phyloP scores from a whole-genome alignment of 176 grass and related monocot species.

The Oryza coarctata region DNA sequence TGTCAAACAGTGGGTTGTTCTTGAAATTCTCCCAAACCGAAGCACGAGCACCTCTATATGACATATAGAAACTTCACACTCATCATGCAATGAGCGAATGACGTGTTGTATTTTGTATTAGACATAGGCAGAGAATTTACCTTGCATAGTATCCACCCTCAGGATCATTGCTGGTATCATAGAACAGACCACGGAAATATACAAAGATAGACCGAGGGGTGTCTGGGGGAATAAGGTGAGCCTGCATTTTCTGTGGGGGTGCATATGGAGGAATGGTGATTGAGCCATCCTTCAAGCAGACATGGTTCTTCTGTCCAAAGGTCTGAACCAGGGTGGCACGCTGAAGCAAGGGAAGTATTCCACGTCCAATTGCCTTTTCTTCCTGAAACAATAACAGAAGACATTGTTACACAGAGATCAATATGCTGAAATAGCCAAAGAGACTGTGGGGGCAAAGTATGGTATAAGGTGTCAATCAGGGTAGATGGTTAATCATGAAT shows the following conservation, averaged over 20 bases:
- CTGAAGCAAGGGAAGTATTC: slow-evolving; percentile 85
- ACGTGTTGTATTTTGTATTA: not conserved
- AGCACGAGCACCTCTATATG: slow-evolving; percentile 72
- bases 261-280: slow-evolving; percentile 93
- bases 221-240: slow-evolving; percentile 70
- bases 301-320: slow-evolving; percentile 94
- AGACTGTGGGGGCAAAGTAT: not conserved
- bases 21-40: slow-evolving; percentile 96
- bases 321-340: slow-evolving; percentile 91
- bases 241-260: slow-evolving; percentile 80
- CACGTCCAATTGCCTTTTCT: slow-evolving; percentile 83
- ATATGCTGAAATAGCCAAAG: not conserved
- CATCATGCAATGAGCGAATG: not conserved
- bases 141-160: slow-evolving; percentile 93
- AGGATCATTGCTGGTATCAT: slow-evolving; percentile 80
- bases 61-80: slow-evolving; percentile 16
- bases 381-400: slow-evolving; percentile 51
- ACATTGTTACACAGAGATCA: slow-evolving; percentile 23
- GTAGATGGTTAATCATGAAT: not conserved
- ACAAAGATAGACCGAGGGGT: slow-evolving; percentile 88
- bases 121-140: slow-evolving; percentile 35
- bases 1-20: slow-evolving; percentile 91
- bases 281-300: slow-evolving; percentile 86
- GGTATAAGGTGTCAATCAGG: not conserved
- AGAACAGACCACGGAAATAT: slow-evolving; percentile 92